These are phyloP conservation scores for Ceratocystis smalleyi DNA, from an alignment of 2,329 filamentous ascomycete genomes.

Conservation along the genomic window DNA sequence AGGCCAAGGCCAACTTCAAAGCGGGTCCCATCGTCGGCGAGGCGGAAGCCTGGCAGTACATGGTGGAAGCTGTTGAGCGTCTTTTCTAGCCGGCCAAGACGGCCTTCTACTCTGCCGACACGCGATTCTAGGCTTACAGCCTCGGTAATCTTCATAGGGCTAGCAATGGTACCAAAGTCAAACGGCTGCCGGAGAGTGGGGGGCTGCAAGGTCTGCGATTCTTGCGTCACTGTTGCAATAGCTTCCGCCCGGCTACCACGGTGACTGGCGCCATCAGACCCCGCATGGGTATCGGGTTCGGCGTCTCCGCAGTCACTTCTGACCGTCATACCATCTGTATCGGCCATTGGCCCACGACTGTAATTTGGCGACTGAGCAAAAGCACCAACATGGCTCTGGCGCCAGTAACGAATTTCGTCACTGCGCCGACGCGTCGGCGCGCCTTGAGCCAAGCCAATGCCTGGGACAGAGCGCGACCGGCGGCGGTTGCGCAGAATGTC, in stretches of 20 bases:
- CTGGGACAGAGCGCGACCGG: constrained; percentile 44
- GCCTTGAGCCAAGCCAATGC: constrained; percentile 27
- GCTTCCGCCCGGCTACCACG: constrained; percentile 20
- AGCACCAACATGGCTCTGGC: constrained; percentile 39
- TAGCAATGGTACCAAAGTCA: constrained; percentile 34
- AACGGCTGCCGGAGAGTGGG: constrained; percentile 36
- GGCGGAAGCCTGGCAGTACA: constrained; percentile 28
- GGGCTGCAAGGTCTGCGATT: constrained; percentile 18
- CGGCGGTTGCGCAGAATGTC: constrained; percentile 31
- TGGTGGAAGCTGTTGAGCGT: constrained; percentile 37
- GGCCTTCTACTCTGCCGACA: constrained; percentile 35
- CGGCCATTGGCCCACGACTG: constrained; percentile 20
- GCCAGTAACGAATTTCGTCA: constrained; percentile 49
- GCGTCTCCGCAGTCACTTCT: neutral
- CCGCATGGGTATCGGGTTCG: constrained; percentile 22
- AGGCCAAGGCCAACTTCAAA: neutral
- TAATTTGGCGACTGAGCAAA: constrained; percentile 37
- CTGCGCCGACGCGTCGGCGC: constrained; percentile 34
- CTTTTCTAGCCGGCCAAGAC: constrained; percentile 38
- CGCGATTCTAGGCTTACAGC: constrained; percentile 39
- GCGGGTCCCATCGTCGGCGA: constrained; percentile 18
- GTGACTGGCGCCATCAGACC: constrained; percentile 10
- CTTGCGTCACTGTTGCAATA: neutral
- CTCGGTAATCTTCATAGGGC: constrained; percentile 41
- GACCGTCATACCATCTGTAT: constrained; percentile 21